phyloP scores from a whole-genome alignment of 2,329 filamentous ascomycete genomes.

The Neocatenulostroma microsporum region DNA sequence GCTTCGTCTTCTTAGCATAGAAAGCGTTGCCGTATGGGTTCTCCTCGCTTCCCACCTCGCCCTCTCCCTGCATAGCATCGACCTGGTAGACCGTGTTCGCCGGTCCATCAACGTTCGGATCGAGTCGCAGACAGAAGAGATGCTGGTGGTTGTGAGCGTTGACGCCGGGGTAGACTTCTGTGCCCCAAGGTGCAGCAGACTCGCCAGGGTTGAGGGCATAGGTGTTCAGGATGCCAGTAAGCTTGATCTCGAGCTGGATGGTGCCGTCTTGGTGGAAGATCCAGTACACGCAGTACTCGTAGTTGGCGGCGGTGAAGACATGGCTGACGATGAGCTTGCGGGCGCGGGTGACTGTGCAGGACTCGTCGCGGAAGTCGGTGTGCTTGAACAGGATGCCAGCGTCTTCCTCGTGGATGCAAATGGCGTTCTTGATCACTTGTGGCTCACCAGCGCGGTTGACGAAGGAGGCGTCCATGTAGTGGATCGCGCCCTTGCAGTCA shows the following conservation, averaged over 20 bases:
- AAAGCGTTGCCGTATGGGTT: conserved; percentile 91
- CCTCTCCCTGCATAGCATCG: conserved; percentile 63
- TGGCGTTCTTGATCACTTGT: conserved; percentile 80
- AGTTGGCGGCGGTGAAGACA: conserved; percentile 92
- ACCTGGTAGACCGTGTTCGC: conserved; percentile 79
- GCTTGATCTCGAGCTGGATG: conserved; percentile 79
- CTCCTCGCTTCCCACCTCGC: conserved; percentile 67
- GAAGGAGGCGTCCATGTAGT: conserved; percentile 84
- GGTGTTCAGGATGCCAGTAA: conserved; percentile 89
- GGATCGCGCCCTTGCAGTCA: conserved; percentile 83
- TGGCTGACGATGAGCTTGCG: conserved; percentile 83
- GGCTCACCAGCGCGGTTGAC: conserved; percentile 65
- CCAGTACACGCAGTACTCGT: conserved; percentile 84
- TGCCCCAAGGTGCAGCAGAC: conserved; percentile 80
- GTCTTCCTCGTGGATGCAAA: conserved; percentile 94
- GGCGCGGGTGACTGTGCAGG: conserved; percentile 74
- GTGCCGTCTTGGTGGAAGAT: conserved; percentile 89
- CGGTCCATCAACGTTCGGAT: conserved; percentile 78
- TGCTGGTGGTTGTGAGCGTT: conserved; percentile 97
- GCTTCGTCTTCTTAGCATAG: conserved; percentile 74
- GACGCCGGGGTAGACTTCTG: conserved; percentile 81
- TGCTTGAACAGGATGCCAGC: conserved; percentile 81
- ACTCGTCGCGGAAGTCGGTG: conserved; percentile 85
- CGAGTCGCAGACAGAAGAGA: conserved; percentile 81
- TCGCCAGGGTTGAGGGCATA: conserved; percentile 74